Conservation (phyloP, 2,329 filamentous ascomycete genomes). For the Aquanectria penicillioides region DNA sequence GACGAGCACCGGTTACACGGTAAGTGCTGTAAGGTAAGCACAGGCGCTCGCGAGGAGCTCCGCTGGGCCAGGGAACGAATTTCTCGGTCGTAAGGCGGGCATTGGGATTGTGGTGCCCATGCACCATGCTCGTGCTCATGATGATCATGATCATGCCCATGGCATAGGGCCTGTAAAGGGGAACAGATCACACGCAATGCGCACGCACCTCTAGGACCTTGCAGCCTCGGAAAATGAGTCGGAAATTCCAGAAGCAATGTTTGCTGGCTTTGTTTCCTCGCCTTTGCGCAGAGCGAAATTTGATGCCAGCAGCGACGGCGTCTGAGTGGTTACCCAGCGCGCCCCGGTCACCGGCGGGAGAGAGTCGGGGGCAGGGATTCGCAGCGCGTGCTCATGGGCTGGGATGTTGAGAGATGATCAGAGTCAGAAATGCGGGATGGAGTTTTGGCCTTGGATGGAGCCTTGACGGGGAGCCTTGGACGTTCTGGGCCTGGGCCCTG, state of each 20-base stretch:
- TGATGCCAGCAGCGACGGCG: conserved; percentile 4
- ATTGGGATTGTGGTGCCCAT: neutral
- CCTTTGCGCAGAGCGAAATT: conserved; percentile 14
- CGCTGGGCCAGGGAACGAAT: neutral
- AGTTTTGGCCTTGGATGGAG: neutral
- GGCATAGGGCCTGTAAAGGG: no score
- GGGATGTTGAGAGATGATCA: neutral
- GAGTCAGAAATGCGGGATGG: conserved; percentile 3
- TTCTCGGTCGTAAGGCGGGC: neutral
- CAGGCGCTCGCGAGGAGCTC: neutral
- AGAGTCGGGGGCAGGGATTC: neutral
- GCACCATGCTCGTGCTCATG: no score
- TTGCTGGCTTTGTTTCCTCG: conserved; percentile 21
- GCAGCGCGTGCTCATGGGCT: conserved; percentile 2
- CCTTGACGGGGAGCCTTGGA: conserved; percentile 2
- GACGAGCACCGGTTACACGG: neutral
- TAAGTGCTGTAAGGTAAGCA: neutral
- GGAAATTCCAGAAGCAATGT: conserved; percentile 22
- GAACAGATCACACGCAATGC: no score
- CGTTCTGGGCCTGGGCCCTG: neutral
- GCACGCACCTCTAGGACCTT: no score
- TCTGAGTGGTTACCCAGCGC: conserved; percentile 1
- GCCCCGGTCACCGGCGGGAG: no score
- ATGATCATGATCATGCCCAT: no score
- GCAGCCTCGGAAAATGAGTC: conserved; percentile 9